Conservation (phyloP, 176 grass and related monocot species). For the Oryza rufipogon region DNA sequence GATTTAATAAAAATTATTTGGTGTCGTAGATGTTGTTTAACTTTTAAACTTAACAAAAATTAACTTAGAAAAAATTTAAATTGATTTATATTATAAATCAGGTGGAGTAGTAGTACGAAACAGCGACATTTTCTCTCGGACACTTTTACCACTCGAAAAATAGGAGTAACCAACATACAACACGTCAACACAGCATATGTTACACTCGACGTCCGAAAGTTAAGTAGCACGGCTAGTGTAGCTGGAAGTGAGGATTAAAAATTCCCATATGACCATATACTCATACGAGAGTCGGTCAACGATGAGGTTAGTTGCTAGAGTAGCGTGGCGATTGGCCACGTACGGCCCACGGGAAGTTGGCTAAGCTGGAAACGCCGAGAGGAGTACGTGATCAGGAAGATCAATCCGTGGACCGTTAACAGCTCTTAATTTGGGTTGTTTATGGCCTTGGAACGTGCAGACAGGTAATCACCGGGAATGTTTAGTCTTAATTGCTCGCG, state of each 20-base stretch:
- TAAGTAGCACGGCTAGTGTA: background rate
- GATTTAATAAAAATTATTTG: too few relatives aligned
- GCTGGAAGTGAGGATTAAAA: background rate
- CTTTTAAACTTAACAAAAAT: too few relatives aligned
- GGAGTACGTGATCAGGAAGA: background rate
- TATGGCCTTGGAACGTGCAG: background rate
- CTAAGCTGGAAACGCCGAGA: background rate
- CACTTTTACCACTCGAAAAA: too few relatives aligned
- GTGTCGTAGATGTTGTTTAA: too few relatives aligned
- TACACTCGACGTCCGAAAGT: background rate
- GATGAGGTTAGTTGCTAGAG: background rate
- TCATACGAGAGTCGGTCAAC: background rate
- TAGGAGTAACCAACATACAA: too few relatives aligned
- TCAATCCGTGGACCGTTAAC: background rate
- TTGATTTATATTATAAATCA: too few relatives aligned
- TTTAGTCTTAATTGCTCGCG: background rate
- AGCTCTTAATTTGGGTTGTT: background rate
- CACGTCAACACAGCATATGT: background rate
- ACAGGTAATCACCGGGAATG: background rate
- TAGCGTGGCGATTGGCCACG: too few relatives aligned
- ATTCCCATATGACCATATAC: background rate
- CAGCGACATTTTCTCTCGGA: too few relatives aligned
- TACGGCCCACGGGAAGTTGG: background rate
- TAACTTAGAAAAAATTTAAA: too few relatives aligned
- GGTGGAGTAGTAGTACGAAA: too few relatives aligned